Evolutionary conservation across 73 alveolate genomes (phyloP).

Genomic region (Paramecium sexaurelia): DNA sequence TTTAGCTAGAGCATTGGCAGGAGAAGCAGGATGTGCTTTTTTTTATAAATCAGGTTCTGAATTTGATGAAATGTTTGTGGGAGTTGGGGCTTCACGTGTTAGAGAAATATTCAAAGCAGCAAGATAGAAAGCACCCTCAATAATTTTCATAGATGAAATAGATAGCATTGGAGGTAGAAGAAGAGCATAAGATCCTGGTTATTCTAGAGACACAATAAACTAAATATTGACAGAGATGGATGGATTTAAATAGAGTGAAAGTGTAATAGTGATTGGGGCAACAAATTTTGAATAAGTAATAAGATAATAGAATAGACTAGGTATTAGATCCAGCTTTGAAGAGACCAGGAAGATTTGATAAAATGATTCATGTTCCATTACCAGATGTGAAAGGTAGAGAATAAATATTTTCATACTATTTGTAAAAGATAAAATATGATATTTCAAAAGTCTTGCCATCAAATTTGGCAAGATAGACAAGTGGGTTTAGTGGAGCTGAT

Average conservation of each 20-base stretch:
- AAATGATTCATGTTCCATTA: slow-evolving; percentile 83
- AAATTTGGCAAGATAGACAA: slow-evolving; percentile 79
- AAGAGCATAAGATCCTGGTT: slow-evolving; percentile 74
- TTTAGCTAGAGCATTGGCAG: slow-evolving; percentile 95
- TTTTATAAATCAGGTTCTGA: slow-evolving; percentile 87
- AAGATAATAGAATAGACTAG: neutral
- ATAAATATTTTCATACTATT: slow-evolving; percentile 77
- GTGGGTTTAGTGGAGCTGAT: slow-evolving; percentile 92
- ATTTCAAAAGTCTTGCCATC: slow-evolving; percentile 62
- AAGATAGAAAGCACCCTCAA: slow-evolving; percentile 84
- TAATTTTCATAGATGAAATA: slow-evolving; percentile 92
- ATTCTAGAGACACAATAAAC: slow-evolving; percentile 85
- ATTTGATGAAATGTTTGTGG: slow-evolving; percentile 90
- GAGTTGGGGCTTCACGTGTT: slow-evolving; percentile 89
- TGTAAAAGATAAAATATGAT: slow-evolving; percentile 68
- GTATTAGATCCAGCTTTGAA: slow-evolving; percentile 89
- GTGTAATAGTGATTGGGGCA: slow-evolving; percentile 92
- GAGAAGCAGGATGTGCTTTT: slow-evolving; percentile 89
- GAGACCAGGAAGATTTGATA: slow-evolving; percentile 94
- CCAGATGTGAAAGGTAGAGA: slow-evolving; percentile 93
- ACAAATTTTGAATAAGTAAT: slow-evolving; percentile 88
- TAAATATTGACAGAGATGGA: slow-evolving; percentile 94
- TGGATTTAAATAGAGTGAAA: slow-evolving; percentile 86
- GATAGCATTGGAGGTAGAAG: slow-evolving; percentile 86
- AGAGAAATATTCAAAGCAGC: slow-evolving; percentile 86